Percentiles rank a stretch among this genome's conserved stretches.
Evolutionary conservation across 164 flowering plant species (phyloP).

Genomic region (Liquidambar formosana): DNA sequence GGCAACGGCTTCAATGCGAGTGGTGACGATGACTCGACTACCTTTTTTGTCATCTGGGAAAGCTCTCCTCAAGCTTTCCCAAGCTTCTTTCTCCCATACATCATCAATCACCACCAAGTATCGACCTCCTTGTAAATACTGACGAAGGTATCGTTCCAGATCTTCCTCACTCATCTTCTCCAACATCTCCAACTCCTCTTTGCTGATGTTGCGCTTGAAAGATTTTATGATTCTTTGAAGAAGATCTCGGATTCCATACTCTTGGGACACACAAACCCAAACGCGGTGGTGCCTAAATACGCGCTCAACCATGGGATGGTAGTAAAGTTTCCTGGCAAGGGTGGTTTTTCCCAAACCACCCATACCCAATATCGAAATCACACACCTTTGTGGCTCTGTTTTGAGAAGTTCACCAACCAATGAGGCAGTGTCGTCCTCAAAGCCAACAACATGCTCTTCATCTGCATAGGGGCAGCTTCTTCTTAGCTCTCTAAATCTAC

Average conservation of each 20-base stretch:
- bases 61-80: constrained; percentile 13
- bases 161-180: neutral
- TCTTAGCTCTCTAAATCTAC: neutral
- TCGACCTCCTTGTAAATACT: neutral
- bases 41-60: constrained; percentile 11
- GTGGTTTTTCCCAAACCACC: constrained; percentile 32
- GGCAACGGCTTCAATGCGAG: constrained; percentile 18
- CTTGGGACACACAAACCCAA: constrained; percentile 22
- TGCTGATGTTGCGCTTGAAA: neutral
- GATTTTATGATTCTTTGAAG: constrained; percentile 6
- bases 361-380: constrained; percentile 23
- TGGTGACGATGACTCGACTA: constrained; percentile 22
- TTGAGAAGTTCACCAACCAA: constrained; percentile 6
- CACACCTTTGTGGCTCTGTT: neutral
- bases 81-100: constrained; percentile 6
- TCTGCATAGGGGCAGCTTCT: constrained; percentile 8
- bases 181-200: neutral
- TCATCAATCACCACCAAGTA: constrained; percentile 29
- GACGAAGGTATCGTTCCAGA: neutral
- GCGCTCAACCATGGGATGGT: neutral
- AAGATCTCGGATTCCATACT: neutral
- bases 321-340: constrained; percentile 16
- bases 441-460: constrained; percentile 21
- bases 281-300: constrained; percentile 14
- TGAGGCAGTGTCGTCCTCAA: neutral